Base-by-base conservation (phyloP, 805 yeast genomes). In the Sugiyamaella boreocaroliniensis region DNA sequence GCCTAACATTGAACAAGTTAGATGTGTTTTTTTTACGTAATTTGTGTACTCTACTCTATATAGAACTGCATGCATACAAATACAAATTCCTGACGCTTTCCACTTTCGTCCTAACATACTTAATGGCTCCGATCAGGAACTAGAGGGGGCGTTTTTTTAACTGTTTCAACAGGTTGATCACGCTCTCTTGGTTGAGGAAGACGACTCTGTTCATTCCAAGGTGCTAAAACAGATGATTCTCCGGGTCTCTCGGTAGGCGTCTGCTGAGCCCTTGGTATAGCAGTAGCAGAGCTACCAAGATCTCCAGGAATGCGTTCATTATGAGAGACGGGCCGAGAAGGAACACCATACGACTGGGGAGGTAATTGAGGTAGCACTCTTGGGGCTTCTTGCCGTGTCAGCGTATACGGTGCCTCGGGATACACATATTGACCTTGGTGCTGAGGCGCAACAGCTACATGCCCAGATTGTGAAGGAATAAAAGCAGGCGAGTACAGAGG, bases 401-500 rank as follows among this genome's bases (percentile, higher is more conserved):
- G 37, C 37, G 37, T 14, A n/a, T 42, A 22, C 5, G 22, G 7
- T 8, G 49, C 14, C 6, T 46, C 49, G 18, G 49, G 40, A 46
- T 34, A 46, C 9, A 46, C 16, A 44, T 46, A 34, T 46, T 46
- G 49, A 16, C 15, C 16, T 29, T 46, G 42, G 26, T 22, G 40
- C 7, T 12, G 16, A 12, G 47, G 32, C 2, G 29, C 11, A 10
- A 16, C 6, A 8, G 14, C 12, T n/a, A 4, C 18, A 22, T 11
- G 40, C 8, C 20, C 26, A 6, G 26, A 22, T 22, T 22, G 26
- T 22, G 26, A 22, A 22, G 26, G 26, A 22, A 3, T 6, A 22
- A 22, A 22, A 22, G 26, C 26, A 22, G 26, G 6, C 6, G 26
- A 22, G 26, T 22, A 22, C 6, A 4, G 26, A 22, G 52, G 48